Evolutionary conservation across 2,329 filamentous ascomycete species (phyloP), one percentile per base, ranked within the genome.

Genomic region (Fusarium sambucinum): DNA sequence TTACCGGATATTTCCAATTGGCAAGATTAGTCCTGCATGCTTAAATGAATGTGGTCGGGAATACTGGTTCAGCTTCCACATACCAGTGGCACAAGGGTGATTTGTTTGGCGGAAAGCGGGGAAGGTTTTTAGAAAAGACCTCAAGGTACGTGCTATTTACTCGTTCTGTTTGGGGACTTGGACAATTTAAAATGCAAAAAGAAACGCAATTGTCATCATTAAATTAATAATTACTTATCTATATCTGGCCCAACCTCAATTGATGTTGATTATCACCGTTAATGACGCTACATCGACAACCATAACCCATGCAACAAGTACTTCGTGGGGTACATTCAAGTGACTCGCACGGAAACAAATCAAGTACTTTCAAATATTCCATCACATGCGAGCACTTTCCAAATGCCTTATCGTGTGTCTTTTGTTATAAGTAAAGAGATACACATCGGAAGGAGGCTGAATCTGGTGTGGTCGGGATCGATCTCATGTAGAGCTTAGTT

Each of bases 321-420:
- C n/a, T 54, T 47, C 30, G 41, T 55, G 29, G 51, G n/a, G 52
- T 29, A 48, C 37, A 33, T 16, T 57, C 19, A 40, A 35, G 44
- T 40, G 17, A 23, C 12, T 55, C 37, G 41, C 57, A 47, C 46
- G 6, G 19, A 38, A 55, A 13, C 41, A 45, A 56, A 63, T 40
- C 30, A 10, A 25, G 19, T 37, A 30, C 35, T n/a, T 37, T 14
- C 10, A 5, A 37, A 7, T 5, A 12, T 19, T 3, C 23, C 30
- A 40, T 38, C 27, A 61, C 45, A 59, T 38, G 32, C 8, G 25
- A n/a, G 13, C 17, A 21, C 6, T 35, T 35, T 13, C 4, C 3
- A 3, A 29, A 5, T 7, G 35, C 7, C 21, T 54, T 54, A 21
- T 21, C 7, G 4, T 5, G 8, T 13, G 21, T 14, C 5, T n/a